Evolutionary conservation across 352 stramenopile species (phyloP).

Genomic region (Pythium vanterpoolii): DNA sequence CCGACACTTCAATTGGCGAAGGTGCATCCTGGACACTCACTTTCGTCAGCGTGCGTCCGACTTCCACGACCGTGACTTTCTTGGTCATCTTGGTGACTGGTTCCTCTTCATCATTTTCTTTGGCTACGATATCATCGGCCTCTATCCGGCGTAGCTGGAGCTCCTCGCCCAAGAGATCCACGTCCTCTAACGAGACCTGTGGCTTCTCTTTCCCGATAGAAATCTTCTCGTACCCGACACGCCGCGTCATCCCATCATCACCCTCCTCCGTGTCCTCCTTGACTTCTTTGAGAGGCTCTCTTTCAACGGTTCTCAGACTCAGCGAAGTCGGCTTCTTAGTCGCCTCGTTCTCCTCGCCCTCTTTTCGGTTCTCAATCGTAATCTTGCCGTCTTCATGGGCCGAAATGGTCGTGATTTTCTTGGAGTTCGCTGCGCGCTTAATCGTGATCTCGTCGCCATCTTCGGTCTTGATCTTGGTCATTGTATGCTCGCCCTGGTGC

Average conservation of each 20-base stretch:
- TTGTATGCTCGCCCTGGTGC: conserved; percentile 32
- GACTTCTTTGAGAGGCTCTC: conserved; percentile 4
- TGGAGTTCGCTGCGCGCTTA: conserved; percentile 50
- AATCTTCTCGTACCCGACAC: conserved; percentile 22
- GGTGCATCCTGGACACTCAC: conserved; percentile 27
- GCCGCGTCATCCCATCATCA: conserved; percentile 1
- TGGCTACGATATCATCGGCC: background rate
- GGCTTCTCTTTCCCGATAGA: conserved; percentile 3
- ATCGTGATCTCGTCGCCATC: conserved; percentile 81
- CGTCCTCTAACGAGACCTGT: background rate
- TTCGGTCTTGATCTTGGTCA: conserved; percentile 72
- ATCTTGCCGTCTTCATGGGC: conserved; percentile 69
- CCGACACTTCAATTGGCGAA: background rate
- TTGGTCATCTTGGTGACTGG: conserved; percentile 19
- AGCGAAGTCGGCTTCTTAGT: conserved; percentile 6
- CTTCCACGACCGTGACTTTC: conserved; percentile 48
- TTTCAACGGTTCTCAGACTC: background rate
- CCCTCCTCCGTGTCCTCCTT: conserved; percentile 6
- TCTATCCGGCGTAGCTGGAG: conserved; percentile 5
- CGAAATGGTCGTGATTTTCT: conserved; percentile 71
- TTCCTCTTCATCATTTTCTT: conserved; percentile 9
- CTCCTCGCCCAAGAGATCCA: background rate
- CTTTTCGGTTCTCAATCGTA: conserved; percentile 56
- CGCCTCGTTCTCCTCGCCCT: conserved; percentile 1
- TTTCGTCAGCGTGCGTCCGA: conserved; percentile 38